Percentiles rank a stretch among this genome's conserved stretches.
Evolutionary conservation across 2,329 filamentous ascomycete genomes (phyloP).

Genomic region (Aureobasidium subglaciale): DNA sequence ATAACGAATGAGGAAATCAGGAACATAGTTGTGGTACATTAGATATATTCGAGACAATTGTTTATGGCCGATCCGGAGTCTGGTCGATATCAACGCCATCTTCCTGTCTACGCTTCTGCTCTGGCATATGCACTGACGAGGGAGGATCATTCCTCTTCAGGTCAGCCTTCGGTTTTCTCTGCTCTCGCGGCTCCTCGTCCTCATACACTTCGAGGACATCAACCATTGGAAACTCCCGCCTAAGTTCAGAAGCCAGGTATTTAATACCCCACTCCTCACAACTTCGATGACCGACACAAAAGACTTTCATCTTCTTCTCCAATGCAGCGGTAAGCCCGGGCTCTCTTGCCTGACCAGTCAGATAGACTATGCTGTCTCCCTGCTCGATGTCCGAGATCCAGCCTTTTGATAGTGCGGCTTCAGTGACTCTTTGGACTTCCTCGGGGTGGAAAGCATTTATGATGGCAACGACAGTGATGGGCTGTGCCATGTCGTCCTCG

Average conservation of each 20-base stretch:
- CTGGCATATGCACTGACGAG: background rate
- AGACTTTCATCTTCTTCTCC: constrained; percentile 28
- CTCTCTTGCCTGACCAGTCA: constrained; percentile 33
- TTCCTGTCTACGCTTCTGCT: constrained; percentile 1
- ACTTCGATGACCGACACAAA: constrained; percentile 33
- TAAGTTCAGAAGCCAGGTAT: constrained; percentile 26
- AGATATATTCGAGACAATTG: no score
- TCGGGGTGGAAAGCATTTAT: constrained; percentile 36
- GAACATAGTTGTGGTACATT: no score
- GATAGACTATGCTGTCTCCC: constrained; percentile 30
- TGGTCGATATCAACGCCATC: background rate
- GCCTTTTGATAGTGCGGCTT: constrained; percentile 22
- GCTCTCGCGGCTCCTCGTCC: constrained; percentile 23
- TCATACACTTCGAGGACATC: constrained; percentile 31
- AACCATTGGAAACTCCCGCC: constrained; percentile 26
- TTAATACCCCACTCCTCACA: constrained; percentile 37
- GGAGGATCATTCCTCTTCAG: constrained; percentile 3
- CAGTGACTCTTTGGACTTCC: constrained; percentile 30
- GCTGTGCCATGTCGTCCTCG: constrained; percentile 5
- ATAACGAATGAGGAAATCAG: background rate
- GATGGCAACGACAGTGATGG: constrained; percentile 27
- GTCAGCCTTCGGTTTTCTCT: background rate
- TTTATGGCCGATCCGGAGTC: background rate
- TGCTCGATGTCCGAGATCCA: constrained; percentile 23
- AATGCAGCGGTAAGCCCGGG: constrained; percentile 28